Conservation (phyloP, 345 rosid genomes). For the Syzygium jambos region DNA sequence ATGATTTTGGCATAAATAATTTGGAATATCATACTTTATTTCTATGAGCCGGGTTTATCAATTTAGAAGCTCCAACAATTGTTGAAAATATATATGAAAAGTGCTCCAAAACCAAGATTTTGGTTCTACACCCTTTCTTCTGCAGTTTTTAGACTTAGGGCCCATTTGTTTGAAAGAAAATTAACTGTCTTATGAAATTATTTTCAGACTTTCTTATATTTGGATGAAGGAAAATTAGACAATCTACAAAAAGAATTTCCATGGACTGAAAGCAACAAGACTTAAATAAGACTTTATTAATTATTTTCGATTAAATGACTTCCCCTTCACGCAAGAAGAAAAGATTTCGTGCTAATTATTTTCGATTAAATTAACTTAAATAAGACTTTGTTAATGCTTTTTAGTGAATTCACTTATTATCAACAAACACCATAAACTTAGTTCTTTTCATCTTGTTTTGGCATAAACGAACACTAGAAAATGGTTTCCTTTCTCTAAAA, state of each 20-base stretch:
- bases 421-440: neutral
- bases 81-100: no score
- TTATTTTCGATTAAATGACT: neutral
- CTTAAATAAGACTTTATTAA: no score
- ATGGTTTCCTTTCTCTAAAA: neutral
- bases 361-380: neutral
- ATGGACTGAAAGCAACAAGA: no score
- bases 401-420: neutral
- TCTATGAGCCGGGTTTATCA: no score
- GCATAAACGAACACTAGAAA: neutral
- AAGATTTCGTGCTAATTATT: neutral
- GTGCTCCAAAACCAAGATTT: no score
- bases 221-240: neutral
- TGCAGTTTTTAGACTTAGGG: neutral
- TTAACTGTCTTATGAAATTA: no score
- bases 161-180: neutral
- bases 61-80: no score
- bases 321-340: neutral
- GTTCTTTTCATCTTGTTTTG: neutral
- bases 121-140: no score
- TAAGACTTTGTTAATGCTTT: neutral
- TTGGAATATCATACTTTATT: no score
- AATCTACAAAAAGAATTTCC: fast-evolving
- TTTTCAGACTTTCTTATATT: no score
- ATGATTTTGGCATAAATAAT: no score